These are phyloP conservation scores for Pseudonectria buxi DNA, from an alignment of 2,329 filamentous ascomycete species.

Conservation along the genomic window DNA sequence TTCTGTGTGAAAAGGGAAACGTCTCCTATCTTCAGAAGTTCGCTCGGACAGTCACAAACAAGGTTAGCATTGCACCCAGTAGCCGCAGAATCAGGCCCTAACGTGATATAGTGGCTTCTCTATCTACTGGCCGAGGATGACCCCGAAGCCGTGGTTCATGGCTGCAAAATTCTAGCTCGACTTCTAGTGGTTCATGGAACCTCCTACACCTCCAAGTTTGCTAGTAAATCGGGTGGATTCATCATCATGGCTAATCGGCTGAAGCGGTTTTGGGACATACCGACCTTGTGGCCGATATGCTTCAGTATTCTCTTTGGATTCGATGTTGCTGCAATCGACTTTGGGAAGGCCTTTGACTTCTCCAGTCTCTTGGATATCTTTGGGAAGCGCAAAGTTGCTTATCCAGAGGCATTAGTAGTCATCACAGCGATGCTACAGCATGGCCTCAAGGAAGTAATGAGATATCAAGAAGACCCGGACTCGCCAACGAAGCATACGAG, in stretches of 20 bases:
- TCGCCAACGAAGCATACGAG: constrained; percentile 35
- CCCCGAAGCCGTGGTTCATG: constrained; percentile 71
- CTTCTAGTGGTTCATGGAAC: constrained; percentile 77
- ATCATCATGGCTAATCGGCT: constrained; percentile 75
- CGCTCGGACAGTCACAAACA: constrained; percentile 89
- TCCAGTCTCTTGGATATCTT: constrained; percentile 71
- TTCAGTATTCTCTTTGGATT: constrained; percentile 83
- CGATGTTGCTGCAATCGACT: constrained; percentile 68
- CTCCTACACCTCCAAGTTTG: constrained; percentile 78
- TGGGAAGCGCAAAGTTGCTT: constrained; percentile 58
- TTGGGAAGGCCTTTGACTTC: constrained; percentile 67
- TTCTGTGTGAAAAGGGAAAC: constrained; percentile 70
- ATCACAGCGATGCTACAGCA: constrained; percentile 83
- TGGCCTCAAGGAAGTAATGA: constrained; percentile 65
- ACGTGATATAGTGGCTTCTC: constrained; percentile 64
- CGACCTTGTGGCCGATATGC: constrained; percentile 78
- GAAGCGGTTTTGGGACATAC: constrained; percentile 81
- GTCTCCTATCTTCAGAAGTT: constrained; percentile 72
- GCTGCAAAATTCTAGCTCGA: constrained; percentile 74
- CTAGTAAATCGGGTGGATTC: constrained; percentile 78
- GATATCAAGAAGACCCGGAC: constrained; percentile 53
- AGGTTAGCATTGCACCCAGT: constrained; percentile 45
- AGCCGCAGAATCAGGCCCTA: constrained; percentile 2
- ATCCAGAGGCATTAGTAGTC: constrained; percentile 72
- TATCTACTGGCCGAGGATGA: constrained; percentile 87